phyloP scores from a whole-genome alignment of 345 rosid species.

The Cardamine resedifolia region DNA sequence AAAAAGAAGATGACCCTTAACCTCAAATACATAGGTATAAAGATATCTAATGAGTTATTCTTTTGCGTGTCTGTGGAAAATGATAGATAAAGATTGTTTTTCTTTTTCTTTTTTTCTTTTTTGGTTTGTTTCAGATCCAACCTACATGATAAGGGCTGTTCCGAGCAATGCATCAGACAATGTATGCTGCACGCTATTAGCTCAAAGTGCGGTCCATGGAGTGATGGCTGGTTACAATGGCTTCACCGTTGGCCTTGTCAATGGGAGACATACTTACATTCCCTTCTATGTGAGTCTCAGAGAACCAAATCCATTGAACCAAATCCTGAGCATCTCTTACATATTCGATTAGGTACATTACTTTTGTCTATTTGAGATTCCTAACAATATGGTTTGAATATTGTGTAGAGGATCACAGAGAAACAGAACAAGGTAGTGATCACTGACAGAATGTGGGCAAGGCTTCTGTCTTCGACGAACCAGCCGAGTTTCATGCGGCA shows the following conservation, averaged over 20 bases:
- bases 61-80: not conserved
- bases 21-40: slow-evolving; percentile 76
- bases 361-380: too few relatives aligned
- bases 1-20: slow-evolving; percentile 62
- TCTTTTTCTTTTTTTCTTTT: too few relatives aligned
- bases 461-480: slow-evolving; percentile 83
- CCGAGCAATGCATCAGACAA: slow-evolving; percentile 90
- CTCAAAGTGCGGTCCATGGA: slow-evolving; percentile 86
- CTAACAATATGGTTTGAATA: slow-evolving; percentile 10
- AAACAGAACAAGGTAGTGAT: slow-evolving; percentile 77
- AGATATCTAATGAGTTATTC: not conserved
- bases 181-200: slow-evolving; percentile 87
- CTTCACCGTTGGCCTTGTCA: slow-evolving; percentile 76
- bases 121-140: slow-evolving; percentile 59
- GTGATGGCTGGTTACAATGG: slow-evolving; percentile 96
- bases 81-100: not conserved
- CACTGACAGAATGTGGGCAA: slow-evolving; percentile 95
- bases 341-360: too few relatives aligned
- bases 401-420: slow-evolving; percentile 67
- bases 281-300: slow-evolving; percentile 69
- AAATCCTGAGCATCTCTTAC: too few relatives aligned
- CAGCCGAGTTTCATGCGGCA: slow-evolving; percentile 70
- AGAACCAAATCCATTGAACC: not conserved
- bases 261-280: slow-evolving; percentile 81
- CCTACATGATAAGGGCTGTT: slow-evolving; percentile 83